A percentile compares a stretch with the other conserved stretches of the same genome.
These are phyloP conservation scores for Hyphopichia fennica DNA, from an alignment of 1,139 yeast genomes.

Conservation along the genomic window DNA sequence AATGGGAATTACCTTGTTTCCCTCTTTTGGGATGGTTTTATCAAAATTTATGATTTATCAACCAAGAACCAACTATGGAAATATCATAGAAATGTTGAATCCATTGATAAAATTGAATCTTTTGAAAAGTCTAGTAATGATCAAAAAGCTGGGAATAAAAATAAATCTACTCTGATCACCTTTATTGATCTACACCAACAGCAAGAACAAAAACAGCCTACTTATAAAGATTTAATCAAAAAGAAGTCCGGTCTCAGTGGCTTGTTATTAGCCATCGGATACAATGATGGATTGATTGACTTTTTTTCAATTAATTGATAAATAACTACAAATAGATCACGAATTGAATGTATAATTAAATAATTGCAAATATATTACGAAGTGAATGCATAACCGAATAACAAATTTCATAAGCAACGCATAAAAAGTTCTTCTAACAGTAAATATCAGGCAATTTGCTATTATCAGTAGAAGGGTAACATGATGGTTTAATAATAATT, in stretches of 20 bases:
- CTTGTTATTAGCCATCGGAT: conserved; percentile 31
- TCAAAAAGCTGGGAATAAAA: neutral
- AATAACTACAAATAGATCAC: too few relatives aligned
- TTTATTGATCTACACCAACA: neutral
- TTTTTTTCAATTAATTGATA: too few relatives aligned
- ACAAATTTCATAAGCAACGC: too few relatives aligned
- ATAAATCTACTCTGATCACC: neutral
- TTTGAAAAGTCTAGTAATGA: too few relatives aligned
- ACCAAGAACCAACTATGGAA: conserved; percentile 7
- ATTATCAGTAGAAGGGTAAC: too few relatives aligned
- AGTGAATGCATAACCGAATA: too few relatives aligned
- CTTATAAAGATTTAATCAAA: conserved; percentile 13
- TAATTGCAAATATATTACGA: too few relatives aligned
- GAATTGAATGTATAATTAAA: too few relatives aligned
- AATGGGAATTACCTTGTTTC: conserved; percentile 14
- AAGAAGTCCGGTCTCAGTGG: conserved; percentile 10
- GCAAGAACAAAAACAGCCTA: neutral
- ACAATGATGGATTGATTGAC: conserved; percentile 39
- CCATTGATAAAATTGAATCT: conserved; percentile 2
- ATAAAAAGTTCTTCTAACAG: too few relatives aligned
- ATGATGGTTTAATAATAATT: too few relatives aligned
- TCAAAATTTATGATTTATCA: conserved; percentile 20
- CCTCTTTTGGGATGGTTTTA: conserved; percentile 45
- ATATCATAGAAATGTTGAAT: neutral
- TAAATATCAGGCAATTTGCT: too few relatives aligned